Percentiles rank a stretch among this genome's conserved stretches.
Conservation (phyloP, 192 early-diverging fungal genomes). For the Podila clonocystis region DNA sequence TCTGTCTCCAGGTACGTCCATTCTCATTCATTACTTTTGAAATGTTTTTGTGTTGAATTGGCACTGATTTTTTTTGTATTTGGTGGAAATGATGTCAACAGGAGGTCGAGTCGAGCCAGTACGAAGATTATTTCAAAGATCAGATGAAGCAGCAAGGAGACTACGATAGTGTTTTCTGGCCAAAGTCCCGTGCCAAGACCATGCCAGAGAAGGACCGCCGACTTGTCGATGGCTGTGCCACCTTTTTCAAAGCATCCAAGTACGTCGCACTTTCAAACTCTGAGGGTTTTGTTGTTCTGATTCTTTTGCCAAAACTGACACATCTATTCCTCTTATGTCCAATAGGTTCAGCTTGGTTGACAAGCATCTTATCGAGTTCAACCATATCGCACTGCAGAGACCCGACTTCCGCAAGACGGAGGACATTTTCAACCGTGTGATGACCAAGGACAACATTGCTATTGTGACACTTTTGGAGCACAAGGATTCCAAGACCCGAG, state of each 20-base stretch:
- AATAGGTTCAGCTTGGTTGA: constrained; percentile 82
- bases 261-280: constrained; percentile 38
- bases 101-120: constrained; percentile 91
- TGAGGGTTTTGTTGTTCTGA: too few relatives aligned
- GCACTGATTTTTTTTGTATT: not conserved
- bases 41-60: not conserved
- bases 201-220: constrained; percentile 92
- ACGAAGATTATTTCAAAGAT: constrained; percentile 87
- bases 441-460: constrained; percentile 97
- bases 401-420: constrained; percentile 91
- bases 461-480: constrained; percentile 85
- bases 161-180: constrained; percentile 93
- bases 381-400: constrained; percentile 88
- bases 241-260: constrained; percentile 89
- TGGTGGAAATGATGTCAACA: constrained; percentile 27
- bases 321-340: not conserved
- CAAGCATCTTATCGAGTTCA: constrained; percentile 93
- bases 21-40: not conserved
- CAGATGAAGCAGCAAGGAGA: constrained; percentile 74
- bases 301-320: not conserved
- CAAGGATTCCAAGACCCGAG: constrained; percentile 73
- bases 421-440: constrained; percentile 96
- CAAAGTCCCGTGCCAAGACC: constrained; percentile 93
- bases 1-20: constrained; percentile 84
- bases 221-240: constrained; percentile 95